Base-by-base conservation (phyloP, 2,329 filamentous ascomycete species). In the Penicillium paneum region DNA sequence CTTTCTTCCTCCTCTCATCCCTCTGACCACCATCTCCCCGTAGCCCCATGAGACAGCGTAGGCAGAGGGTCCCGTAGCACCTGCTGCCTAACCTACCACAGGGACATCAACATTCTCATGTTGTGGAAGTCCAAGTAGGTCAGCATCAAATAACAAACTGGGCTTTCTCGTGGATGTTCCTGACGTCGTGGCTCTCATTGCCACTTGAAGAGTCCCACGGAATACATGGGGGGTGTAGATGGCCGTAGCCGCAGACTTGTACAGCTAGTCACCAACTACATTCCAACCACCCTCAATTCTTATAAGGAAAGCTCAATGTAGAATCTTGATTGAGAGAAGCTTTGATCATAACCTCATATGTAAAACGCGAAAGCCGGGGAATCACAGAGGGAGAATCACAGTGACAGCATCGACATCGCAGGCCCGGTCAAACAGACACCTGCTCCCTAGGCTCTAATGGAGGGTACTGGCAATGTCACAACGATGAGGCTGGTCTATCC, bases 291-390 rank as follows among this genome's bases (percentile, higher is more conserved):
- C 10, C 19, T 17, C 4, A 12, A 21, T 28, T 4, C 7, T 40
- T 19, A 8, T 15, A 12, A 17, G 15, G n/a, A 8, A 3, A 34
- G 11, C 31, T 29, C 48, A 24, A 46, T 24, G 31, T 13, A 29
- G 19, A 32, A 2, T 10, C 1, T 41, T 45, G 10, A 19, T 44
- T 50, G 8, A 4, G n/a, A 38, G 34, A 51, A 46, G 40, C 32
- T 38, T 38, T 32, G 34, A 49, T 53, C 50, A 42, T 53, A 36
- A 53, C n/a, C 43, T 53, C 50, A 38, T 53, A 40, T 49, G 50
- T 42, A 49, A 42, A 48, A 40, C 31, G 50, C 50, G 34, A 41
- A 51, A 38, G 13, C 41, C 49, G 31, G 49, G 48, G 49, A 45
- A 51, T 51, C 49, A 51, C 31, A 50, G 13, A 34, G 15, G 13